Base-by-base conservation (phyloP, 2,329 filamentous ascomycete species). In the Botrytis paeoniae region DNA sequence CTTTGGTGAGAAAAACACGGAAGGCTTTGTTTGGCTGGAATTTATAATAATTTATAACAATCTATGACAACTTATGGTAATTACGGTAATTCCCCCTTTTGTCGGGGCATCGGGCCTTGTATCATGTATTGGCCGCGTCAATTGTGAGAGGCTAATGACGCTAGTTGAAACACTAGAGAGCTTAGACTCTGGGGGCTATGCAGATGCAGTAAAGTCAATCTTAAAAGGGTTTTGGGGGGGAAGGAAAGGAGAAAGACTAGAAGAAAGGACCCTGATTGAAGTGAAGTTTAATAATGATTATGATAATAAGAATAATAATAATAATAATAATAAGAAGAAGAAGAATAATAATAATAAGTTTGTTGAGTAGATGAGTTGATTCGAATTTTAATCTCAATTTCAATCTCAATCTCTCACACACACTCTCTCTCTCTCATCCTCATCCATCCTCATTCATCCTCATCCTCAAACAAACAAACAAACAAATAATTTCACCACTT, bases 101-200 rank as follows among this genome's bases (percentile, higher is more conserved):
- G 37, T 63, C 37, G 37, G 60, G 37, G 37, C 5, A 20, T 29
- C 37, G 60, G 60, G 35, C 32, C 32, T 25, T 37, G 59, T 10
- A 8, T 63, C 22, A 62, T 43, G 12, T 8, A 63, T 8, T 29
- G 37, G 60, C 60, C 60, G 60, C 8, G 60, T 63, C 37, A 41
- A 29, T 41, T 54, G n/a, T 29, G 14, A 54, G 51, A 54, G n/a
- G 14, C 51, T 29, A 41, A 29, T 10, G 37, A 41, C 14, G 12
- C 60, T 62, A 62, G 37, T 18, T 20, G 1, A 29, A 22, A 62
- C 12, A 18, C 59, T 62, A 62, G 25, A 39, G 16, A n/a, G 25
- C 25, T 41, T 43, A 20, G 39, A 63, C 43, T 32, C 61, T 43
- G 61, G 61, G 61, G 61, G 61, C 61, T 43, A 63, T 63, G 61